Evolutionary conservation across 306 rosid species (phyloP).

Genomic region (Sicyos baderoa): DNA sequence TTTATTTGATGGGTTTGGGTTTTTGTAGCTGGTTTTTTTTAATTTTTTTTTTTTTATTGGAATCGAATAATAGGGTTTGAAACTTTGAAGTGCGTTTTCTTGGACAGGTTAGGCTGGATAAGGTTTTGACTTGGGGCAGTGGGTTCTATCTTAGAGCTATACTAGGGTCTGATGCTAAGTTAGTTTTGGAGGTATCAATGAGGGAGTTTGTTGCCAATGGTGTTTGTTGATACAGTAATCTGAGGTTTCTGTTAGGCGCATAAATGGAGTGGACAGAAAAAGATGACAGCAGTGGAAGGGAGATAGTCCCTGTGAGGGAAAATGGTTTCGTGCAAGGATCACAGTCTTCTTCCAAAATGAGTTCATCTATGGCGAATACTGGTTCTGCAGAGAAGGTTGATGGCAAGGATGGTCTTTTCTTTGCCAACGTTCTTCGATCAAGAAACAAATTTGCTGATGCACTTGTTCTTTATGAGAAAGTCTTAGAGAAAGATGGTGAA

Average conservation of each 20-base stretch:
- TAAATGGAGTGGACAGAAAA: constrained; percentile 63
- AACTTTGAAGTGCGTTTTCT: constrained; percentile 4
- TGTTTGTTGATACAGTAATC: constrained; percentile 27
- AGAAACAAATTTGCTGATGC: constrained; percentile 91
- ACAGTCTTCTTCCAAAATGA: constrained; percentile 39
- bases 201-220: constrained; percentile 7
- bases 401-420: constrained; percentile 56
- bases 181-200: constrained; percentile 4
- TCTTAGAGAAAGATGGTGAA: constrained; percentile 50
- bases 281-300: constrained; percentile 43
- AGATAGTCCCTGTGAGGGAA: constrained; percentile 39
- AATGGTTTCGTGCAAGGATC: constrained; percentile 64
- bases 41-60: not conserved
- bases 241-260: constrained; percentile 21
- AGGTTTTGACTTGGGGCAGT: not conserved
- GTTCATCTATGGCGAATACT: constrained; percentile 31
- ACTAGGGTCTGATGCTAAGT: not conserved
- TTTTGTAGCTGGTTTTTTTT: not conserved
- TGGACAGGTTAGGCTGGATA: constrained; percentile 7
- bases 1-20: constrained; percentile 6
- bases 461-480: constrained; percentile 60
- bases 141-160: constrained; percentile 1
- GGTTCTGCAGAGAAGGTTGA: constrained; percentile 33
- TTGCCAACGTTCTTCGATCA: constrained; percentile 72
- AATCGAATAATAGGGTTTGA: constrained; percentile 9